Conservation (phyloP, 2,329 filamentous ascomycete genomes). For the Bipolaris victoriae region DNA sequence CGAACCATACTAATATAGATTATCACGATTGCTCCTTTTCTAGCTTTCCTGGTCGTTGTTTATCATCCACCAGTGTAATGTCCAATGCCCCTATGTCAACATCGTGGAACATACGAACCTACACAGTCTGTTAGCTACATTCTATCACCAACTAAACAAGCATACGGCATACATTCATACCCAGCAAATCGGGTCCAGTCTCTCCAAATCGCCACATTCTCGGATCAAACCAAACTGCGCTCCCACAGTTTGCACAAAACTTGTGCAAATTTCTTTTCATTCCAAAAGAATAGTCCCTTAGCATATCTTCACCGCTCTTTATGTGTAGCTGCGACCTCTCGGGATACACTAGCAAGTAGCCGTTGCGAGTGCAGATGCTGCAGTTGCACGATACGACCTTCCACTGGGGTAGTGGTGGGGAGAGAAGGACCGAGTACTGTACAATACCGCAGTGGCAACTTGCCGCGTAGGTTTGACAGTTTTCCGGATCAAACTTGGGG, state of each 20-base stretch:
- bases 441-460: constrained; percentile 61
- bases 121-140: constrained; percentile 15
- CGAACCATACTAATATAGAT: not conserved
- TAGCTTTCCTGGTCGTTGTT: not conserved
- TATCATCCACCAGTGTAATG: constrained; percentile 30
- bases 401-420: constrained; percentile 56
- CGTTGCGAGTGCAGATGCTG: constrained; percentile 58
- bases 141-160: not conserved
- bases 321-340: constrained; percentile 29
- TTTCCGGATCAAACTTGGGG: not conserved
- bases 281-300: constrained; percentile 37
- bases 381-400: constrained; percentile 59
- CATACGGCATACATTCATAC: constrained; percentile 35
- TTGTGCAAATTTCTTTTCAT: constrained; percentile 32
- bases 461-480: constrained; percentile 37
- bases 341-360: constrained; percentile 57
- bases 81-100: constrained; percentile 34
- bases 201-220: constrained; percentile 27
- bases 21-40: not conserved
- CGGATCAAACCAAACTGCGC: constrained; percentile 38
- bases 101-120: constrained; percentile 26
- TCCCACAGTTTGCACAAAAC: constrained; percentile 39
- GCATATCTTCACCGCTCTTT: constrained; percentile 32
- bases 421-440: constrained; percentile 56
- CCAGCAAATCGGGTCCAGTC: constrained; percentile 28